Evolutionary conservation across 2,329 filamentous ascomycete species (phyloP), one percentile per base, ranked within the genome.

Genomic region (Xylaria sp.): DNA sequence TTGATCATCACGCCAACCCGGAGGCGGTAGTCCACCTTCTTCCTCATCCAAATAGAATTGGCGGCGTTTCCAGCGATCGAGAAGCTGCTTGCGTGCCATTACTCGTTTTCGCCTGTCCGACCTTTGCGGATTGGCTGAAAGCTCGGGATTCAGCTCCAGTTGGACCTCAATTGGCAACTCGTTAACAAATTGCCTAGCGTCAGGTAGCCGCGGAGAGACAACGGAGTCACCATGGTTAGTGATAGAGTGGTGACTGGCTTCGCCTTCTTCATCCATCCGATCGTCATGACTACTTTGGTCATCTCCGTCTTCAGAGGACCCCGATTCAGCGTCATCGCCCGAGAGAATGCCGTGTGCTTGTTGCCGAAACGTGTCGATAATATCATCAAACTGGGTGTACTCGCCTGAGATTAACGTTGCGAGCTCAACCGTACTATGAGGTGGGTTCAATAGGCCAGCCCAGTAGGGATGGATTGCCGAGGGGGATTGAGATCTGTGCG

Each of bases 41-140:
- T 95, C 91, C 72, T 92, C 88, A 59, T 95, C 91, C 0, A 91
- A 82, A 68, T 94, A 95, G 67, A 94, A 95, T 46, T 87, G 84
- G 51, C 91, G 81, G 60, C 89, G 82, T 67, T 83, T 83, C 90
- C 90, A 94, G 54, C 90, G 81, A 57, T 92, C 84, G 66, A 88
- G 80, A 42, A 91, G 77, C 64, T 80, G 79, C 46, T 75, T 76
- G 11, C 82, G 76, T 1, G 81, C 80, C 5, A 71, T 68, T 1
- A 69, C 72, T 34, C 75, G 70, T 59, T 75, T 77, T 48, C 78
- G 74, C 57, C 76, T 70, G 53, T 73, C 74, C 1, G 73, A 64
- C 7, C 71, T 73, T n/a, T 74, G 75, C 39, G 67, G 72, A 19
- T 71, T 73, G 5, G 70, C 68, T 11, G 73, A 71, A 58, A 63